Evolutionary conservation across 2,329 filamentous ascomycete species (phyloP).

Genomic region (Paecilomyces variotii): DNA sequence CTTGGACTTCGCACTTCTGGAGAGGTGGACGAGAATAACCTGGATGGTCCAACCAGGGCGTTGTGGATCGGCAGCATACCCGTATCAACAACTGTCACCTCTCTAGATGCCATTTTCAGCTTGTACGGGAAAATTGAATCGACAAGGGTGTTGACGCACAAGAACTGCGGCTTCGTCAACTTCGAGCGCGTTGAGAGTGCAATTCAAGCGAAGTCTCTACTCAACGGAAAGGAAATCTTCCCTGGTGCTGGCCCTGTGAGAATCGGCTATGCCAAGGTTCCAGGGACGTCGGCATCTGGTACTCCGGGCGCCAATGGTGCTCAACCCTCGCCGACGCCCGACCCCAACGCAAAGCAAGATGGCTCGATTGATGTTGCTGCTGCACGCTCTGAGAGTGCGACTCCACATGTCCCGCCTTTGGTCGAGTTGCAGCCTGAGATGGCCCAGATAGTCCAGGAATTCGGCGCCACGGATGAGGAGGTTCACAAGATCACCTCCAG

Average conservation of each 20-base stretch:
- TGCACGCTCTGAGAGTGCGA: slow-evolving; percentile 24
- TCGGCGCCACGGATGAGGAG: slow-evolving; percentile 79
- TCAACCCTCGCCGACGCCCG: slow-evolving; percentile 86
- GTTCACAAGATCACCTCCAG: slow-evolving; percentile 61
- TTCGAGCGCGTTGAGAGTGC: slow-evolving; percentile 89
- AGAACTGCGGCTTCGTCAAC: slow-evolving; percentile 98
- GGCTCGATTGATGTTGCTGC: slow-evolving; percentile 17
- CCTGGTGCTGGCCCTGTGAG: slow-evolving; percentile 88
- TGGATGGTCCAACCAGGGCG: slow-evolving; percentile 85
- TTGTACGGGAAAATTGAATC: slow-evolving; percentile 87
- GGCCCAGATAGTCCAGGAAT: slow-evolving; percentile 73
- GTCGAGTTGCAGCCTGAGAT: slow-evolving; percentile 76
- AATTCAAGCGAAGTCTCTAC: slow-evolving; percentile 73
- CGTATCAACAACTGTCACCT: slow-evolving; percentile 91
- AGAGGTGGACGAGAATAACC: slow-evolving; percentile 67
- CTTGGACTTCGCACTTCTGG: slow-evolving; percentile 56
- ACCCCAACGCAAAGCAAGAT: slow-evolving; percentile 54
- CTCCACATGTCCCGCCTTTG: slow-evolving; percentile 59
- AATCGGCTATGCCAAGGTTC: slow-evolving; percentile 96
- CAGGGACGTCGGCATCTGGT: slow-evolving; percentile 66
- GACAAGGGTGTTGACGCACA: slow-evolving; percentile 88
- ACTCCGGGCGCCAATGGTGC: slow-evolving; percentile 82
- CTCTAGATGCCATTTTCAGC: slow-evolving; percentile 89
- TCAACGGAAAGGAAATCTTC: slow-evolving; percentile 98
- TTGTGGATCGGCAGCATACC: slow-evolving; percentile 97